Percentiles rank a stretch among this genome's conserved stretches.
These are phyloP conservation scores for Onygenales sp. DNA, from an alignment of 2,329 filamentous ascomycete species.

Conservation along the genomic window DNA sequence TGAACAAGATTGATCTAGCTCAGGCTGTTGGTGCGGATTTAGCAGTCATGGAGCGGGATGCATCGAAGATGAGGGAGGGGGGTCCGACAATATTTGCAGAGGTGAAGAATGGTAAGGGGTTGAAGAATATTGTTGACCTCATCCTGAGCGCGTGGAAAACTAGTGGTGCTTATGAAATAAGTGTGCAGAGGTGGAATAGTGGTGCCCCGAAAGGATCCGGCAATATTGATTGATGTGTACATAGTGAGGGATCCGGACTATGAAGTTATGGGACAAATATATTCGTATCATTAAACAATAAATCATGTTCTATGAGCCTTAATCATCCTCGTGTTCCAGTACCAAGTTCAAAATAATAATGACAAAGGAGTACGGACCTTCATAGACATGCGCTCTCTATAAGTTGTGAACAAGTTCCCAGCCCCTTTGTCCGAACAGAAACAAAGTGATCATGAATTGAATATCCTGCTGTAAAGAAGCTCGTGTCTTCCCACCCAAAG, in stretches of 20 bases:
- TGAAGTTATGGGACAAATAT: no score
- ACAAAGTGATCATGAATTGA: slow-evolving; percentile 45
- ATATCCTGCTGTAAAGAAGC: slow-evolving; percentile 56
- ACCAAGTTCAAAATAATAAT: no score
- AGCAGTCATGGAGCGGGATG: slow-evolving; percentile 87
- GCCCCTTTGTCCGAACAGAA: no score
- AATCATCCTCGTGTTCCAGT: no score
- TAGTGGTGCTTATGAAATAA: slow-evolving; percentile 58
- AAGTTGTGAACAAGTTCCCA: no score
- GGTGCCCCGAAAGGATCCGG: slow-evolving; percentile 30
- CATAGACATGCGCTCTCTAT: no score
- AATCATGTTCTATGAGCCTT: no score
- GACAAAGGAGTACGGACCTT: no score
- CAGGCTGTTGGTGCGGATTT: slow-evolving; percentile 85
- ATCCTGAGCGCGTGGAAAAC: slow-evolving; percentile 88
- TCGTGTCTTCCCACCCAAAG: slow-evolving; percentile 57
- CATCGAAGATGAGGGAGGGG: slow-evolving; percentile 87
- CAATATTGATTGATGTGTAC: no score
- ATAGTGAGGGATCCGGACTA: no score
- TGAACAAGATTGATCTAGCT: slow-evolving; percentile 96
- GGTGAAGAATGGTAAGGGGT: slow-evolving; percentile 83
- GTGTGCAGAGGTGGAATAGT: slow-evolving; percentile 35
- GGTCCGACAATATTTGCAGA: slow-evolving; percentile 93
- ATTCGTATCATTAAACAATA: no score
- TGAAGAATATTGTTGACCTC: slow-evolving; percentile 78